These are phyloP conservation scores for Balakata baccata DNA, from an alignment of 345 rosid genomes.

Conservation along the genomic window DNA sequence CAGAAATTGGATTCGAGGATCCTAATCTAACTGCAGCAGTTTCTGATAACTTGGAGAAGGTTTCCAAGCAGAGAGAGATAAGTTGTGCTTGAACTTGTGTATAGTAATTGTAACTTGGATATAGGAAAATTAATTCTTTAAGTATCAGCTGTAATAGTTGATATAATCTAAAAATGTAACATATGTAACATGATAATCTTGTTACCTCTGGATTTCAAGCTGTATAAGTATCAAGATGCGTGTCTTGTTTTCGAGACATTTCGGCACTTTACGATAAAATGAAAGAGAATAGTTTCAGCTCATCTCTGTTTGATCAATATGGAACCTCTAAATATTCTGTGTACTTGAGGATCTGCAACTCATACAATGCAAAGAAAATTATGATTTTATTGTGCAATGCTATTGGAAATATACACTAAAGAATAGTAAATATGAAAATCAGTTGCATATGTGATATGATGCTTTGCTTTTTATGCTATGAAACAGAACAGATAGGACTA, in stretches of 20 bases:
- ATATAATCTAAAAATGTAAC: slow-evolving; percentile 12
- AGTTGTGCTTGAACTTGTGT: slow-evolving; percentile 52
- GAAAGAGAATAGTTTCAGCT: not conserved
- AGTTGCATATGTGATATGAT: no score
- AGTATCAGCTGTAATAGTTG: slow-evolving; percentile 9
- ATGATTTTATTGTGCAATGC: not conserved
- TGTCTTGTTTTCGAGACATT: not conserved
- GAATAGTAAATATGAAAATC: no score
- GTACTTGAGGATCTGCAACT: no score
- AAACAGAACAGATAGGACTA: no score
- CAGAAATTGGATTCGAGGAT: slow-evolving; percentile 83
- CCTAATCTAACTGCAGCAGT: slow-evolving; percentile 77
- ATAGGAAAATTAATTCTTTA: slow-evolving; percentile 8
- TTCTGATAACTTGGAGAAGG: slow-evolving; percentile 69
- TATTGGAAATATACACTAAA: no score
- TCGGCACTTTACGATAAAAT: not conserved
- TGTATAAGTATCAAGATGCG: not conserved
- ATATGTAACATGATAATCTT: slow-evolving; percentile 21
- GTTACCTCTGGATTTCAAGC: not conserved
- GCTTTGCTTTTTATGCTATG: no score
- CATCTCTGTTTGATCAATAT: not conserved
- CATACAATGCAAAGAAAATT: no score
- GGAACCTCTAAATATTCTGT: no score
- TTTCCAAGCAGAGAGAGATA: slow-evolving; percentile 52
- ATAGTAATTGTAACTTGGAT: slow-evolving; percentile 34